A percentile compares a stretch with the other conserved stretches of the same genome.
Conservation (phyloP, 345 rosid genomes). For the Cardiospermum halicacabum region DNA sequence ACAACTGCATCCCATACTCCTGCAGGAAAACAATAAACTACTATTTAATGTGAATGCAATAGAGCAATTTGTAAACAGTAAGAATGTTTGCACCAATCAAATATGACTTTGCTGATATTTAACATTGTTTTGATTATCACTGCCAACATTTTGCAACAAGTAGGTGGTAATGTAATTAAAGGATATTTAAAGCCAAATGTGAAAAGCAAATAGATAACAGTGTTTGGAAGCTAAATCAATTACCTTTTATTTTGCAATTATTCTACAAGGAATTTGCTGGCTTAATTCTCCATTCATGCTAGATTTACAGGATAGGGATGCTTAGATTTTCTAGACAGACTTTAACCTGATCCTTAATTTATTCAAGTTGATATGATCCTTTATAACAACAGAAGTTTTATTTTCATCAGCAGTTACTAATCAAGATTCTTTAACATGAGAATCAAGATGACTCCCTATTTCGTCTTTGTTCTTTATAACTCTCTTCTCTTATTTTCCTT, state of each 20-base stretch:
- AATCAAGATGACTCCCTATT: background rate
- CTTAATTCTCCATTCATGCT: background rate
- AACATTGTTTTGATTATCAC: background rate
- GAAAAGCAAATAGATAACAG: background rate
- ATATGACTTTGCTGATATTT: background rate
- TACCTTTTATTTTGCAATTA: background rate
- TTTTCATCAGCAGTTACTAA: background rate
- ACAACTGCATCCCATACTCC: slow-evolving; percentile 96
- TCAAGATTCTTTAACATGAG: background rate
- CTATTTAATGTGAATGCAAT: background rate
- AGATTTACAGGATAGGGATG: background rate
- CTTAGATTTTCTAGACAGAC: background rate
- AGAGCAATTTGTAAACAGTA: background rate
- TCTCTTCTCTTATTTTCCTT: background rate
- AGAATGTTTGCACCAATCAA: background rate
- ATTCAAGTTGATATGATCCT: background rate
- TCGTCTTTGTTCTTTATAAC: background rate
- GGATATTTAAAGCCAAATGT: background rate
- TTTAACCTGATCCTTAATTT: background rate
- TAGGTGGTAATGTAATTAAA: background rate
- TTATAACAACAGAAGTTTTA: background rate
- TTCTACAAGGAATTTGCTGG: background rate
- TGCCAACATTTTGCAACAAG: background rate
- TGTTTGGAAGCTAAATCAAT: background rate
- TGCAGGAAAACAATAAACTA: slow-evolving; percentile 32